These are phyloP conservation scores for Protomyces gravidus DNA, from an alignment of 1,139 yeast species.

Conservation along the genomic window DNA sequence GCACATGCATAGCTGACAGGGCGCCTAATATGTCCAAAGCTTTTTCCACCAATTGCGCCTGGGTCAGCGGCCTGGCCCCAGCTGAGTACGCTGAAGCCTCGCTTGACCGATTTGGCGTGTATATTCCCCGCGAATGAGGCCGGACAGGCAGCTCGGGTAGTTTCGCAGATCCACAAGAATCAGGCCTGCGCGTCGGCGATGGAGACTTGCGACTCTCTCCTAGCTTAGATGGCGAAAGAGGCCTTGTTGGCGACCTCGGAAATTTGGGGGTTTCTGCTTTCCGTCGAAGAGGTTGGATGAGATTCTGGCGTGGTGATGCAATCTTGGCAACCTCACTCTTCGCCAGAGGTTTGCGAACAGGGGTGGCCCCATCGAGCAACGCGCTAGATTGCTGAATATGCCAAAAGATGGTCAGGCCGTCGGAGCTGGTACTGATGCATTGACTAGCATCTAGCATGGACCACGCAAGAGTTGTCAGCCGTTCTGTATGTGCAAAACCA, in stretches of 20 bases:
- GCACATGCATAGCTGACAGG: neutral
- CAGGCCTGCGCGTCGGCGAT: neutral
- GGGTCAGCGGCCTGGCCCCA: too few relatives aligned
- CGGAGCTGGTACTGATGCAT: constrained; percentile 5
- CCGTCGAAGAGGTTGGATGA: neutral
- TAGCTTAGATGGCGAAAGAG: constrained; percentile 23
- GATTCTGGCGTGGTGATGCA: neutral
- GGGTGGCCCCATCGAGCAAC: neutral
- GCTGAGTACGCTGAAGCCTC: too few relatives aligned
- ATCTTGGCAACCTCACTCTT: neutral
- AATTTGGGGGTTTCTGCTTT: constrained; percentile 1
- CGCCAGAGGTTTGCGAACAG: constrained; percentile 12
- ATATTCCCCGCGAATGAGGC: too few relatives aligned
- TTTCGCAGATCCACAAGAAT: too few relatives aligned
- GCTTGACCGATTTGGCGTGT: too few relatives aligned
- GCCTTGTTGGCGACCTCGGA: neutral
- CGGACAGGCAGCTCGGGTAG: too few relatives aligned
- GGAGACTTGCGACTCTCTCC: neutral
- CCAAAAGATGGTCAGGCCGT: constrained; percentile 15
- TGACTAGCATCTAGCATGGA: neutral
- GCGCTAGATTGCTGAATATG: constrained; percentile 1
- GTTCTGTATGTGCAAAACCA: constrained; percentile 15
- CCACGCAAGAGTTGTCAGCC: constrained; percentile 9
- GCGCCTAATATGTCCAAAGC: neutral
- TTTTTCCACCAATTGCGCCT: neutral